Conservation (phyloP, 768 basidiomycete species). For the Lentinula detonsa region DNA sequence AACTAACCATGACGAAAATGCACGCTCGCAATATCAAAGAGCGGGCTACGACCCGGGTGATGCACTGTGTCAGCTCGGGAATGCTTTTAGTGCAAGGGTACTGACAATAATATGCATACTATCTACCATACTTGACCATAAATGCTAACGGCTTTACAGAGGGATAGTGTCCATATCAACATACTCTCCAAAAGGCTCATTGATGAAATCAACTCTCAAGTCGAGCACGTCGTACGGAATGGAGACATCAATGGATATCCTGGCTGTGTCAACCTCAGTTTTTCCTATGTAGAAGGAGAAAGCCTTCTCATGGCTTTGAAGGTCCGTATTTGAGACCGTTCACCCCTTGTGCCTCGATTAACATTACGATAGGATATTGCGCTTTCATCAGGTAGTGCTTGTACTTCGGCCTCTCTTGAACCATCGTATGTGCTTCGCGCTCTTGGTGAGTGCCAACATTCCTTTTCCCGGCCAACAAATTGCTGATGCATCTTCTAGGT, state of each 20-base stretch:
- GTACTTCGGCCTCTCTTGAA: constrained; percentile 96
- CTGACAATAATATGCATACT: constrained; percentile 42
- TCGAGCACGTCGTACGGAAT: constrained; percentile 91
- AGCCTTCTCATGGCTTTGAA: constrained; percentile 97
- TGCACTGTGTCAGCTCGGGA: constrained; percentile 39
- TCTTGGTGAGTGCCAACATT: constrained; percentile 47
- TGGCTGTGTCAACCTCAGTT: constrained; percentile 93
- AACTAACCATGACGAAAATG: constrained; percentile 35
- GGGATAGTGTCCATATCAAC: constrained; percentile 72
- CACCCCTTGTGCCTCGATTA: not conserved
- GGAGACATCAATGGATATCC: constrained; percentile 90
- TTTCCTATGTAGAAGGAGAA: constrained; percentile 96
- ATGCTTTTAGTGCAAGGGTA: constrained; percentile 89
- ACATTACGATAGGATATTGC: constrained; percentile 71
- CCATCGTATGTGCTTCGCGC: constrained; percentile 98
- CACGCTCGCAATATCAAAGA: constrained; percentile 25
- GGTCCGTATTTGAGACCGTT: constrained; percentile 32
- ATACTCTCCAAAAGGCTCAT: constrained; percentile 78
- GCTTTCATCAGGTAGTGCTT: constrained; percentile 95
- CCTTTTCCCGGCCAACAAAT: not conserved
- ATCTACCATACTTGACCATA: constrained; percentile 2
- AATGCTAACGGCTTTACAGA: constrained; percentile 34
- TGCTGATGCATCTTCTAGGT: constrained; percentile 32
- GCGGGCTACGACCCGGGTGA: constrained; percentile 40
- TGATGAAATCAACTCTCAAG: constrained; percentile 70